Evolutionary conservation across 2,329 filamentous ascomycete genomes (phyloP), one percentile per base, ranked within the genome.

Genomic region (Colletotrichum cereale): DNA sequence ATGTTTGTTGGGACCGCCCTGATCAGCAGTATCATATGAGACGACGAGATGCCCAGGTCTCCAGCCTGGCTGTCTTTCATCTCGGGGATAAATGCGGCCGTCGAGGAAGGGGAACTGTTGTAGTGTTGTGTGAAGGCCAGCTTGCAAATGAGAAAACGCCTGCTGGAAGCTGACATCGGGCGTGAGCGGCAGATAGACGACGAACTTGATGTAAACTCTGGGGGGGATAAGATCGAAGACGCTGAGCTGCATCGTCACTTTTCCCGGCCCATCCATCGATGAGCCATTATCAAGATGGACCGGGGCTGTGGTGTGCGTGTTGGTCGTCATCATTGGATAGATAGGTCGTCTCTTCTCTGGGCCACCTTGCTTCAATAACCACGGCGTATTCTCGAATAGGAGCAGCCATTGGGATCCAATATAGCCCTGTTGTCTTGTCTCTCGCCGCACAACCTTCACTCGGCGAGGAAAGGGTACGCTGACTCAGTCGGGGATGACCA

Each of bases 101-200:
- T 75, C 75, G 0, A 84, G 77, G 21, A 76, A 80, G 6, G 82
- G 80, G 16, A 83, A 80, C 63, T 82, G 67, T 1, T 80, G 75
- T 3, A 83, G 74, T 3, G 80, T 79, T 29, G 77, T 78, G 18
- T 74, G 74, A 5, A 83, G 78, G 2, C 82, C 82, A 3, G 75
- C 69, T 58, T 81, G 80, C 7, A 83, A 66, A 18, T 75, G 77
- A 0, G 62, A 64, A 56, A 82, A 83, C 0, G 74, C 77, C 5
- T 80, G 62, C 40, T 80, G 73, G 34, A 78, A 80, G 8, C 34
- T 68, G 18, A 75, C 73, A 0, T 71, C 78, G 7, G 74, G 60
- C 0, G 55, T 74, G 0, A 83, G 73, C 0, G 82, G 75, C n/a
- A 83, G 78, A 75, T 80, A 83, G 16, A 83, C 31, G 12, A 61